These are phyloP conservation scores for Hansenula sp. DNA, from an alignment of 1,139 yeast genomes.

Conservation along the genomic window DNA sequence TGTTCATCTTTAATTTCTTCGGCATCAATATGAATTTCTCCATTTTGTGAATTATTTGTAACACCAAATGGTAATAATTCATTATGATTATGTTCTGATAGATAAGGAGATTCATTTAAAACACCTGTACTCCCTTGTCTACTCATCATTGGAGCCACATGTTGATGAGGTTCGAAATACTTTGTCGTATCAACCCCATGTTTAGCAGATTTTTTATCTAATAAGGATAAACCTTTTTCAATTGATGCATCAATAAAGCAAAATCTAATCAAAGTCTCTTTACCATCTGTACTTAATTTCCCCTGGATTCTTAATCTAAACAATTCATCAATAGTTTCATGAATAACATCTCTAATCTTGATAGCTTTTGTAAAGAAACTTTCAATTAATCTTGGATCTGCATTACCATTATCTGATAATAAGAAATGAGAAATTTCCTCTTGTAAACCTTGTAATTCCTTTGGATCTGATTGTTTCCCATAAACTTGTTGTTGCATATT, in stretches of 20 bases:
- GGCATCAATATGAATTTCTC: slow-evolving; percentile 9
- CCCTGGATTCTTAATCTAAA: slow-evolving; percentile 51
- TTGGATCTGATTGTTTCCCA: slow-evolving; percentile 2
- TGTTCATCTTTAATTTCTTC: slow-evolving; percentile 13
- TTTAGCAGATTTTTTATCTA: slow-evolving; percentile 30
- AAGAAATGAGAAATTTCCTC: slow-evolving; percentile 29
- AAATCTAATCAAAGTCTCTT: slow-evolving; percentile 65
- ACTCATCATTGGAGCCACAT: slow-evolving; percentile 6
- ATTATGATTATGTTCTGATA: slow-evolving; percentile 27
- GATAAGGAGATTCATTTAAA: slow-evolving; percentile 19
- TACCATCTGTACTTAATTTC: slow-evolving; percentile 60
- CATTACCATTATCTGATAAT: slow-evolving; percentile 23
- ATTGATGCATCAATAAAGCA: slow-evolving; percentile 68
- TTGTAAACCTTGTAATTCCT: slow-evolving; percentile 26
- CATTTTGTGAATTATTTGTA: slow-evolving; percentile 14
- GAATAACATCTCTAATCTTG: slow-evolving; percentile 42
- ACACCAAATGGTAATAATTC: slow-evolving; percentile 32
- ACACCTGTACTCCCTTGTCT: slow-evolving; percentile 13
- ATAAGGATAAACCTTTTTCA: slow-evolving; percentile 57
- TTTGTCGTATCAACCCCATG: neutral
- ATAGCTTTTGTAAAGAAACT: slow-evolving; percentile 42
- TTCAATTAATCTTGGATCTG: slow-evolving; percentile 25
- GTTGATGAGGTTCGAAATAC: neutral
- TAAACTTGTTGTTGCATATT: slow-evolving; percentile 53
- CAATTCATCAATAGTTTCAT: slow-evolving; percentile 52